phyloP scores from a whole-genome alignment of 257 asterid genomes.

The Solanum pinnatisectum region DNA sequence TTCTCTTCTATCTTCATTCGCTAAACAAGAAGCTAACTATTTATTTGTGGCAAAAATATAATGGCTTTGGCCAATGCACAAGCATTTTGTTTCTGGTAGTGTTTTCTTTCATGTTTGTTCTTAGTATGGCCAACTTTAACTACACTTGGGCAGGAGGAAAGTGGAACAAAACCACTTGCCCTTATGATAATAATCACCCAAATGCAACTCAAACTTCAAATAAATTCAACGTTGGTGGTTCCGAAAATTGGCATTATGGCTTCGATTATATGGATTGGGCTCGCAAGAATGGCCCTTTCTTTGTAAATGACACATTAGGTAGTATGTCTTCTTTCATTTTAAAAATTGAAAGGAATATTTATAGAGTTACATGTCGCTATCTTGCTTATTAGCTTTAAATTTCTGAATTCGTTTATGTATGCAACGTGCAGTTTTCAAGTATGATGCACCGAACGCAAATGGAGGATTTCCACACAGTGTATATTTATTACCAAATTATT shows the following conservation, averaged over 20 bases:
- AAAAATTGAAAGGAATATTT: too few species aligned
- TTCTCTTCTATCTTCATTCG: neutral
- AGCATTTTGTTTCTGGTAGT: constrained; percentile 3
- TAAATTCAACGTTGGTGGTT: constrained; percentile 46
- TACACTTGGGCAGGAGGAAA: constrained; percentile 19
- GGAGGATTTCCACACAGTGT: constrained; percentile 49
- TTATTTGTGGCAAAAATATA: neutral
- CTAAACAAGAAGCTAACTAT: neutral
- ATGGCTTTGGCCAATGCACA: constrained; percentile 17
- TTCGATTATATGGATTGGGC: constrained; percentile 69
- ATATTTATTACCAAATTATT: constrained; percentile 36
- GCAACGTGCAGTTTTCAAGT: constrained; percentile 46
- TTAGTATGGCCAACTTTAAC: constrained; percentile 30
- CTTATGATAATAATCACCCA: constrained; percentile 15
- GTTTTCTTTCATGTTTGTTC: constrained; percentile 8
- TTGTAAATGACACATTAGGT: neutral
- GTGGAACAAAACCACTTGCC: constrained; percentile 14
- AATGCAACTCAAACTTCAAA: constrained; percentile 24
- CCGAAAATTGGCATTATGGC: constrained; percentile 58
- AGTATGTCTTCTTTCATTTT: too few species aligned
- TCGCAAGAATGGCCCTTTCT: neutral
- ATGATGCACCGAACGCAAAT: constrained; percentile 54
- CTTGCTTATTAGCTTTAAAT: neutral
- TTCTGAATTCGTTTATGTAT: neutral
- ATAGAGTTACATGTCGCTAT: too few species aligned